Conservation (phyloP, 2,329 filamentous ascomycete genomes). For the Exophiala sp. region DNA sequence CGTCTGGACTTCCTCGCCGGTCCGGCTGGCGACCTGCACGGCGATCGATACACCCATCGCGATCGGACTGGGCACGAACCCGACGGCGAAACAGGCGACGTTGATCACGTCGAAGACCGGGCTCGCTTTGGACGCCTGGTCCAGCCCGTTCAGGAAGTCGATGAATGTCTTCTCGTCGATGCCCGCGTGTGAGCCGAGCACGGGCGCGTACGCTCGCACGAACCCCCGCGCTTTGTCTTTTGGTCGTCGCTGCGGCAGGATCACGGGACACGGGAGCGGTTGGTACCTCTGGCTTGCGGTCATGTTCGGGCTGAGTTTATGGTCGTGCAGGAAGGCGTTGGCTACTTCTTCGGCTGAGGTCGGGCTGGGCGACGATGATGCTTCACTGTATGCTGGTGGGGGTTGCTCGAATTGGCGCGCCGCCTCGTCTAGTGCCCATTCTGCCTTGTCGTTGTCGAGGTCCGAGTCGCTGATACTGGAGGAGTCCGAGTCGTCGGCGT, state of each 20-base stretch:
- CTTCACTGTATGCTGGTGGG: constrained; percentile 15
- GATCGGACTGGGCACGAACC: constrained; percentile 23
- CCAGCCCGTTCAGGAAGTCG: constrained; percentile 45
- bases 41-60: constrained; percentile 22
- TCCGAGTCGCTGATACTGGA: constrained; percentile 15
- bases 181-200: constrained; percentile 40
- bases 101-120: constrained; percentile 27
- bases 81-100: constrained; percentile 22
- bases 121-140: constrained; percentile 29
- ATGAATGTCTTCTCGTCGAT: constrained; percentile 48
- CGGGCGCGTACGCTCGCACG: constrained; percentile 49
- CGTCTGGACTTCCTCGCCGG: constrained; percentile 20
- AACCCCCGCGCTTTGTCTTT: constrained; percentile 47
- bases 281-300: constrained; percentile 4
- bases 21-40: constrained; percentile 15
- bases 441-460: constrained; percentile 17
- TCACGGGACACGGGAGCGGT: constrained; percentile 40
- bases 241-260: constrained; percentile 50
- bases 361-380: constrained; percentile 1
- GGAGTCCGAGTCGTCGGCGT: constrained; percentile 11
- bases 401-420: constrained; percentile 16
- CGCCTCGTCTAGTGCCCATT: constrained; percentile 24
- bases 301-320: constrained; percentile 1
- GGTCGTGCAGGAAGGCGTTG: constrained; percentile 11
- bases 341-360: constrained; percentile 14